Evolutionary conservation across 257 asterid genomes (phyloP), one percentile per base, ranked within the genome.

Genomic region (Fraxinus cuspidata): DNA sequence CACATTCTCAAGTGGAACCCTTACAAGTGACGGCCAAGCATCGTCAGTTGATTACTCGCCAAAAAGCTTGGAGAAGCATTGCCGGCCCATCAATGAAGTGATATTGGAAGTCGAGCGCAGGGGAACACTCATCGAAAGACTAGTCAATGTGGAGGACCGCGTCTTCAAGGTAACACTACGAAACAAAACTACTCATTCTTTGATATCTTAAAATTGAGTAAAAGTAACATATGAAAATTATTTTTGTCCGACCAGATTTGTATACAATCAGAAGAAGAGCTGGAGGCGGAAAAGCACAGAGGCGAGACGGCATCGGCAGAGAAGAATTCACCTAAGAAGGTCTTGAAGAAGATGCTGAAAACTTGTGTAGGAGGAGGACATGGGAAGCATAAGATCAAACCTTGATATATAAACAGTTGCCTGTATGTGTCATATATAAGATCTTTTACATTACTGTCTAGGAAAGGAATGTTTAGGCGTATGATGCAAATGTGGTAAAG

Each of bases 81-180:
- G 92, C 7, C 89, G 96, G 0, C 94, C 97, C 0, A 75, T 91
- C 2, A 73, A 84, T 1, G 94, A 89, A 71, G 98, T 90, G 28
- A 81, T 90, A 35, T 9, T 82, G 70, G 96, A 91, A 79, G 88
- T 88, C 4, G 86, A 86, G 70, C 82, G 53, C 4, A 93, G 92
- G 82, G 98, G 98, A 0, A 87, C 90, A 0, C 81, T 93, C 51
- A 77, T 91, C 23, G 89, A 90, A 23, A 79, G 96, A 80, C 79
- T 90, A 70, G 74, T 83, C 1, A 88, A 74, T 1, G 89, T 90
- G 0, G 98, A 93, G 78, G 93, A 90, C 60, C 91, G 93, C 1
- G 84, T 91, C 25, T 74, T 90, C 13, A 89, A 89, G 97, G 97
- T 89, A 66, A 21, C 16, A 31, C 11, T 2, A 19, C 31, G 11